phyloP scores from a whole-genome alignment of 2,329 filamentous ascomycete species.

The Shiraia sp. region DNA sequence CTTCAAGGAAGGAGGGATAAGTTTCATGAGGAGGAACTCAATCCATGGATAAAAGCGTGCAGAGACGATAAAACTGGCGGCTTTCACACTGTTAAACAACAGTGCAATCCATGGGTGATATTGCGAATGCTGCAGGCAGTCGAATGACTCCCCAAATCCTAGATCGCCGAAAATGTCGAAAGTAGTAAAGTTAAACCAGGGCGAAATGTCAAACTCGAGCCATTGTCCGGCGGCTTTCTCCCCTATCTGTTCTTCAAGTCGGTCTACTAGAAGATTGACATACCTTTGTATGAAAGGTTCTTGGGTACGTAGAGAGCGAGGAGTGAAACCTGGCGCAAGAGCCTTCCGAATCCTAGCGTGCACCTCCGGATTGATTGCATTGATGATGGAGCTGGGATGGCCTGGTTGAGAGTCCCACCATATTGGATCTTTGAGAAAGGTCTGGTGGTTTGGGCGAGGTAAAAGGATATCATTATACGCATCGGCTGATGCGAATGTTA shows the following conservation, averaged over 20 bases:
- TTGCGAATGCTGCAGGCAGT: slow-evolving; percentile 21
- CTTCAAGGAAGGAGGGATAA: slow-evolving; percentile 1
- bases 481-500: too few relatives aligned
- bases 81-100: slow-evolving; percentile 5
- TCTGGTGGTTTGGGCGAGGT: too few relatives aligned
- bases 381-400: slow-evolving; percentile 5
- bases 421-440: too few relatives aligned
- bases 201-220: slow-evolving; percentile 7
- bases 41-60: slow-evolving; percentile 5
- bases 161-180: slow-evolving; percentile 30
- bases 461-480: too few relatives aligned
- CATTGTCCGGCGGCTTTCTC: neutral
- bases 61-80: slow-evolving; percentile 8
- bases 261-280: slow-evolving; percentile 4
- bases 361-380: slow-evolving; percentile 7
- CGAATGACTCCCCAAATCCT: slow-evolving; percentile 29
- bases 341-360: slow-evolving; percentile 7
- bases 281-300: slow-evolving; percentile 9
- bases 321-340: slow-evolving; percentile 12
- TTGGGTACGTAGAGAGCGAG: slow-evolving; percentile 6
- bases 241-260: slow-evolving; percentile 2
- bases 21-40: slow-evolving; percentile 7
- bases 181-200: slow-evolving; percentile 13
- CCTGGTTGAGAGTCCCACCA: too few relatives aligned
- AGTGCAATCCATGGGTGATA: slow-evolving; percentile 16